These are phyloP conservation scores for Diaporthe aspalathi DNA, from an alignment of 2,329 filamentous ascomycete species.

Conservation along the genomic window DNA sequence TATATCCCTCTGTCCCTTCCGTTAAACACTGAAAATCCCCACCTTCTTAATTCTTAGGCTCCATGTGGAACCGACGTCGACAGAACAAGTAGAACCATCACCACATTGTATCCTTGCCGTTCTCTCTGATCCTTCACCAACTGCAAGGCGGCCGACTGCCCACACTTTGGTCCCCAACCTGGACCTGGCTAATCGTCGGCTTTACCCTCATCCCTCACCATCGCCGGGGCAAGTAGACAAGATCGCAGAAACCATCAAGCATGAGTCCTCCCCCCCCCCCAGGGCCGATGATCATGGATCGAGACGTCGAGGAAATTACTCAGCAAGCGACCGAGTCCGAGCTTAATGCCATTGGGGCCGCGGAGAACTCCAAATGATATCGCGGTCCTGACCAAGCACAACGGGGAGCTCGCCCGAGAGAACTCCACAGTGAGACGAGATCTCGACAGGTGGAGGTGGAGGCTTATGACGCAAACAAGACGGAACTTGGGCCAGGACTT, in stretches of 20 bases:
- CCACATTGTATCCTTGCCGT: too few species aligned
- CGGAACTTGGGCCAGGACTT: not conserved
- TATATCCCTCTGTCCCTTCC: too few species aligned
- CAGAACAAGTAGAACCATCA: too few species aligned
- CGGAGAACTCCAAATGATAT: not conserved
- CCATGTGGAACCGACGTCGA: too few species aligned
- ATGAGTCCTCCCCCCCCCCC: not conserved
- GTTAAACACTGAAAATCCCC: too few species aligned
- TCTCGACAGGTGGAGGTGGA: not conserved
- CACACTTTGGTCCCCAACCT: too few species aligned
- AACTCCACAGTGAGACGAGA: not conserved
- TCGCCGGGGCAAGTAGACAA: not conserved
- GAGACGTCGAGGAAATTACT: not conserved
- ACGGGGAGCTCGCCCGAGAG: not conserved
- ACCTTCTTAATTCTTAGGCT: too few species aligned
- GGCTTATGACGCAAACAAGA: not conserved
- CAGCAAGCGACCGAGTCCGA: not conserved
- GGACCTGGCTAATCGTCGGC: too few species aligned
- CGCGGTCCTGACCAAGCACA: not conserved
- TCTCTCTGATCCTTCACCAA: too few species aligned
- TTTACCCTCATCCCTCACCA: not conserved
- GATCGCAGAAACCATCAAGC: not conserved
- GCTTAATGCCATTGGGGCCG: not conserved
- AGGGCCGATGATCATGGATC: not conserved
- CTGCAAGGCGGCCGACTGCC: too few species aligned